Conservation (phyloP, 805 yeast species). For the Candida silvicultrix region DNA sequence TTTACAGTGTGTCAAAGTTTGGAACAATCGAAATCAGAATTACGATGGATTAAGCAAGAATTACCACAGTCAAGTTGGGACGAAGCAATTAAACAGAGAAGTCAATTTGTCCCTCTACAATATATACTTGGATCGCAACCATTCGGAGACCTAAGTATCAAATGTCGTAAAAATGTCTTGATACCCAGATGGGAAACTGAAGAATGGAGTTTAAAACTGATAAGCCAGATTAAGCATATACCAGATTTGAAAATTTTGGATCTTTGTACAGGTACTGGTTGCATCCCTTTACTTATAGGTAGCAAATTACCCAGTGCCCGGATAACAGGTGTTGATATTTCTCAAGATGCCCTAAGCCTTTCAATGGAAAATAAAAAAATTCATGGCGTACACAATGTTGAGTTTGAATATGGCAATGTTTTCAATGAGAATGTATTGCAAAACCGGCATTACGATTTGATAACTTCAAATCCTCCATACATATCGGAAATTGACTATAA, state of each 20-base stretch:
- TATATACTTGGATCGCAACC: conserved; percentile 85
- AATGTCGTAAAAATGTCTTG: conserved; percentile 58
- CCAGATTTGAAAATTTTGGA: conserved; percentile 39
- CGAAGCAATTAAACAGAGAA: conserved; percentile 48
- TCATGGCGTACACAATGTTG: conserved; percentile 7
- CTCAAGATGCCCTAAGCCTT: conserved; percentile 43
- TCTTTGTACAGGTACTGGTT: conserved; percentile 86
- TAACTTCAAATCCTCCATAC: conserved; percentile 92
- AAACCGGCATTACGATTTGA: conserved; percentile 34
- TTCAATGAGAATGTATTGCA: background rate
- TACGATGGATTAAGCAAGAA: conserved; percentile 59
- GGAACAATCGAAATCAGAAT: conserved; percentile 43
- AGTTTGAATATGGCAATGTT: conserved; percentile 5
- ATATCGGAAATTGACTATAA: conserved; percentile 44
- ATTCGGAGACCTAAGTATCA: conserved; percentile 61
- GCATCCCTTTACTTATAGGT: conserved; percentile 58
- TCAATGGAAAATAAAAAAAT: conserved; percentile 37
- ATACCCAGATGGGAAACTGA: conserved; percentile 97
- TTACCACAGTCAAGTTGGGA: conserved; percentile 41
- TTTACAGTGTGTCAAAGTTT: conserved; percentile 17
- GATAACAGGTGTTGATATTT: conserved; percentile 51
- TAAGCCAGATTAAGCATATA: conserved; percentile 10
- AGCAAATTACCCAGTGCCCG: conserved; percentile 17
- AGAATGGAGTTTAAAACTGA: conserved; percentile 64
- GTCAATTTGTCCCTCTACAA: conserved; percentile 64